Evolutionary conservation across 192 early-diverging fungal genomes (phyloP).

Genomic region (Gorgonomyces haynaldii): DNA sequence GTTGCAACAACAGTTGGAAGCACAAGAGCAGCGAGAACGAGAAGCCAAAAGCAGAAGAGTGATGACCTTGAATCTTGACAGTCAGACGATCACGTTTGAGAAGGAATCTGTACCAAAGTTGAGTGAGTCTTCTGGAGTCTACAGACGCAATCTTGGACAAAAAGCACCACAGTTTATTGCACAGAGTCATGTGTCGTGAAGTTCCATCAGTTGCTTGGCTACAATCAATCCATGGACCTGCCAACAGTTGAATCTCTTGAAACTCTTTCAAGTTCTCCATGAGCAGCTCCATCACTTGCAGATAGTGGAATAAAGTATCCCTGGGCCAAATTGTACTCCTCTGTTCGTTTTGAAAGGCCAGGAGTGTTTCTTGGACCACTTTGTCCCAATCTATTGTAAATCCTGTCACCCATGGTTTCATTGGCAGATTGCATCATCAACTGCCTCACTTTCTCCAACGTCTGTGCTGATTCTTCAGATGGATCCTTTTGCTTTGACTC

Average conservation of each 20-base stretch:
- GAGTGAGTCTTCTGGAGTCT: no score
- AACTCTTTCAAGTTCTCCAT: conserved; percentile 39
- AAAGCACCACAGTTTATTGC: no score
- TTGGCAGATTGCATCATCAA: neutral
- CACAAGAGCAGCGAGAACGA: no score
- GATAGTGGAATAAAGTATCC: conserved; percentile 32
- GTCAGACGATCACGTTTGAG: no score
- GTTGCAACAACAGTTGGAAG: no score
- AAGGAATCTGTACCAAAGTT: no score
- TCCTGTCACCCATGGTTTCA: neutral
- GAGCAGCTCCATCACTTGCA: conserved; percentile 35
- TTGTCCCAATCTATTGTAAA: conserved; percentile 26
- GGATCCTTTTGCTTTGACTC: no score
- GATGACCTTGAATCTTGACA: no score
- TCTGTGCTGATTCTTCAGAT: no score
- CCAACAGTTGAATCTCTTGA: conserved; percentile 32
- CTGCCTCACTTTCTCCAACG: neutral
- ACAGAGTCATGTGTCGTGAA: conserved; percentile 26
- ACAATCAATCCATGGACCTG: conserved; percentile 6
- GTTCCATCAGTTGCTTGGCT: conserved; percentile 18
- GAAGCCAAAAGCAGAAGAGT: no score
- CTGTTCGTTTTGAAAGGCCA: conserved; percentile 8
- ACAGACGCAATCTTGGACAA: no score
- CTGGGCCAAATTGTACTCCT: conserved; percentile 34
- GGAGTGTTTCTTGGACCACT: conserved; percentile 26